Percentiles rank a stretch among this genome's conserved stretches.
These are phyloP conservation scores for Jasminum sambac DNA, from an alignment of 257 asterid species.

Conservation along the genomic window DNA sequence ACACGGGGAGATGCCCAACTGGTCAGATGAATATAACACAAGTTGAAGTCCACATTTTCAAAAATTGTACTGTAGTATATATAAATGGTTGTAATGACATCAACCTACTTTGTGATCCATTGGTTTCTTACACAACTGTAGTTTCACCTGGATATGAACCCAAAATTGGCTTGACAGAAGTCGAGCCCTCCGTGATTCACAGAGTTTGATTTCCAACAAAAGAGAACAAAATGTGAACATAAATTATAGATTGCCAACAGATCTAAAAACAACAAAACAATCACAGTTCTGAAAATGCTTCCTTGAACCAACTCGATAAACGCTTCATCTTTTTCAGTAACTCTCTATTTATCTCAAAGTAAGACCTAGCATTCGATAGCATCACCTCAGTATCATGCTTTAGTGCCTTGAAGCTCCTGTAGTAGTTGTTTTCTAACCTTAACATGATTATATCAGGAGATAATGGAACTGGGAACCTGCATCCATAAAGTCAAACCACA, in stretches of 20 bases:
- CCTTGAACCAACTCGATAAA: slow-evolving; percentile 47
- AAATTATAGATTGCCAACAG: not conserved
- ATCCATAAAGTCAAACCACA: not conserved
- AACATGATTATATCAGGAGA: slow-evolving; percentile 60
- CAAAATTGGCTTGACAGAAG: not conserved
- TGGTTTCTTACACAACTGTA: not conserved
- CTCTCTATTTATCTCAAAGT: slow-evolving; percentile 54
- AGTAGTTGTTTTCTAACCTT: slow-evolving; percentile 70
- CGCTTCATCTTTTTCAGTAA: slow-evolving; percentile 54
- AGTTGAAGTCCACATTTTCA: not conserved
- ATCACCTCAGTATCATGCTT: slow-evolving; percentile 68
- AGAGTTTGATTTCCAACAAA: not conserved
- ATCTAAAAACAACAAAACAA: slow-evolving; percentile 1
- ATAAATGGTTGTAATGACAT: not conserved
- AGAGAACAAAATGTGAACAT: not conserved
- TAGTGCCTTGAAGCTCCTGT: slow-evolving; percentile 57
- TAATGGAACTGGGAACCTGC: slow-evolving; percentile 91
- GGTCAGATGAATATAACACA: not conserved
- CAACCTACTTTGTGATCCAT: not conserved
- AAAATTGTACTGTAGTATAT: not conserved
- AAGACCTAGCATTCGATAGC: slow-evolving; percentile 56
- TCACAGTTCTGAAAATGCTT: slow-evolving; percentile 41
- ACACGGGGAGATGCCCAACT: not conserved
- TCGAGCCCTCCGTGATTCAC: too few relatives aligned
- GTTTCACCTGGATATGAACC: not conserved